These are phyloP conservation scores for Eucalyptus sideroxylon DNA, from an alignment of 345 rosid genomes.

Conservation along the genomic window DNA sequence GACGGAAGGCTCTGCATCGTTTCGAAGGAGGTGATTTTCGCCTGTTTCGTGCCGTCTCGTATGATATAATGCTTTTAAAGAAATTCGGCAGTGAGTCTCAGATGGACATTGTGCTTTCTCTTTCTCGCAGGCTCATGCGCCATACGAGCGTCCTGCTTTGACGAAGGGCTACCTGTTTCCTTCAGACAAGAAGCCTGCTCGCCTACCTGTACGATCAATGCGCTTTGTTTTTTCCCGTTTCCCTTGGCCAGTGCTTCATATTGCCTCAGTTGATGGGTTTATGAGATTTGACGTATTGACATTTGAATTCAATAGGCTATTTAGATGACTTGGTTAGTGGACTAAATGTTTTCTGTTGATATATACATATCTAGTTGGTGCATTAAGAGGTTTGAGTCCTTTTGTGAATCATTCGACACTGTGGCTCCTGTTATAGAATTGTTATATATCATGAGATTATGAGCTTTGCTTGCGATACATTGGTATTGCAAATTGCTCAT, in stretches of 20 bases:
- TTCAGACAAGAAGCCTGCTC: conserved; percentile 81
- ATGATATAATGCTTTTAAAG: background rate
- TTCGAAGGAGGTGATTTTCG: conserved; percentile 56
- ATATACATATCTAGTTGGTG: background rate
- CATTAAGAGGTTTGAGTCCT: background rate
- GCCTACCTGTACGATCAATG: conserved; percentile 59
- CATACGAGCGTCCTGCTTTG: conserved; percentile 96
- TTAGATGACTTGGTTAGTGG: background rate
- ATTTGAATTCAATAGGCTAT: background rate
- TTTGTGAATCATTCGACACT: background rate
- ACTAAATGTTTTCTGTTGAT: background rate
- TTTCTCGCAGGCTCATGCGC: conserved; percentile 58
- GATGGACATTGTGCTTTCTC: background rate
- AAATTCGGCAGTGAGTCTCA: background rate
- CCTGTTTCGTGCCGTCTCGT: background rate
- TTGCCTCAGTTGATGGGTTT: background rate
- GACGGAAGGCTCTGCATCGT: conserved; percentile 89
- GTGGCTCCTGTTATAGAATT: background rate
- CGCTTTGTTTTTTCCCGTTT: background rate
- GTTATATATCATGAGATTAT: background rate
- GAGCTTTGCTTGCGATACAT: background rate
- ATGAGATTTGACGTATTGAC: background rate
- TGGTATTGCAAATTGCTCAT: background rate
- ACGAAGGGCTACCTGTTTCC: conserved; percentile 95
- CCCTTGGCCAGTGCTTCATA: background rate